Conservation (phyloP, 2,329 filamentous ascomycete genomes). For the Penicillium oxalicum region DNA sequence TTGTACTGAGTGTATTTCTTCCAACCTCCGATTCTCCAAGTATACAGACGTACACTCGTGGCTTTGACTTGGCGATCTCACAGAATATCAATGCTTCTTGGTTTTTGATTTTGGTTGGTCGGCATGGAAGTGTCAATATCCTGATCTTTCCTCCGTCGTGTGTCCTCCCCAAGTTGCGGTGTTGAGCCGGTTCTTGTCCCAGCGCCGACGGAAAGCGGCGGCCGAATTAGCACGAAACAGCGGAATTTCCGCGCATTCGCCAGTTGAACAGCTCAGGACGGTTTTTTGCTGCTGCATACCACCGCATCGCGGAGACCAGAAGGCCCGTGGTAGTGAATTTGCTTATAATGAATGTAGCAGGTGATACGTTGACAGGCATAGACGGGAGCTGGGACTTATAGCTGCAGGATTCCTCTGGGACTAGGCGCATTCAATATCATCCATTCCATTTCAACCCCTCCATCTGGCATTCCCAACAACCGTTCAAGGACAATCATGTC, state of each 20-base stretch:
- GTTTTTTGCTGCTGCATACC: not conserved
- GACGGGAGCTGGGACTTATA: too few species aligned
- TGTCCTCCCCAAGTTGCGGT: too few species aligned
- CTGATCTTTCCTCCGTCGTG: too few species aligned
- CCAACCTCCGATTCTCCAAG: too few species aligned
- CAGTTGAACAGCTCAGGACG: not conserved
- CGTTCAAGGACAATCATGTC: slow-evolving; percentile 12
- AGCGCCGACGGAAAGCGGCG: slow-evolving; percentile 4
- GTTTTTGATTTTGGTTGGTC: too few species aligned
- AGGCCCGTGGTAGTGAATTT: not conserved
- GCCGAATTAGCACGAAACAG: not conserved
- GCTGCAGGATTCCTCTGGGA: too few species aligned
- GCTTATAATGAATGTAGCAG: not conserved
- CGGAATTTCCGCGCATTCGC: slow-evolving; percentile 6
- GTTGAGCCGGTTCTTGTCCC: too few species aligned
- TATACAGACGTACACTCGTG: too few species aligned
- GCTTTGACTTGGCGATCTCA: too few species aligned
- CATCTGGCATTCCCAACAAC: not conserved
- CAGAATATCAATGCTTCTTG: too few species aligned
- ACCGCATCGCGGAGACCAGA: not conserved
- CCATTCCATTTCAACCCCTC: not conserved
- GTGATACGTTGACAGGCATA: not conserved
- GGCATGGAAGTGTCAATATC: too few species aligned
- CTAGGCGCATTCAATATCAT: not conserved
- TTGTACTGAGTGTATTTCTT: too few species aligned